Base-by-base conservation (phyloP, 768 basidiomycete species). In the Crucibulum laeve region DNA sequence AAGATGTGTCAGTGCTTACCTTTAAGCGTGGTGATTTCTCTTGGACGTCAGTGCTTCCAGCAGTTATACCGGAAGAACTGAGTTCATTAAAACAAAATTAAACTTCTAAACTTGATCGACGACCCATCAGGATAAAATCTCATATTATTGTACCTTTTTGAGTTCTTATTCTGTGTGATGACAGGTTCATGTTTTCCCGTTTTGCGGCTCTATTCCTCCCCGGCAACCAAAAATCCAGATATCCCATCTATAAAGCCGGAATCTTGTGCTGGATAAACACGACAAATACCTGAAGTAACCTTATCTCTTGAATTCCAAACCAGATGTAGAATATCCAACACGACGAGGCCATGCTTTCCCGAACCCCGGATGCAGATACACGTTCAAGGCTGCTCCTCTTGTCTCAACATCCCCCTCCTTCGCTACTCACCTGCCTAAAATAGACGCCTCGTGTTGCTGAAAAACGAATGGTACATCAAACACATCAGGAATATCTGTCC, bases 291-390 rank as follows among this genome's bases (percentile, higher is more conserved):
- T 39, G 39, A 47, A 54, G 53, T 62, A 71, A 67, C 68, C 75
- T 73, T 74, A 77, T 76, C 74, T 68, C 63, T 61, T 68, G 62
- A 59, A 62, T 70, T 71, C 74, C 75, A 68, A 73, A 60, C 76
- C 76, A 68, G 67, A 70, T 73, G 68, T 69, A 76, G 69, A 65
- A 74, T 64, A 59, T 59, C 64, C 60, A 70, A 76, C 78, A 80
- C 71, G 82, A 77, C 69, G 75, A 67, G 67, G 70, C 69, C 84
- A 80, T 79, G 82, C 76, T 69, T 68, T 74, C 72, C 75, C 77
- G 70, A 76, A 71, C 76, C 67, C 80, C 74, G 79, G 79, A 74
- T 71, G 69, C 73, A 70, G 67, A 64, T 76, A 73, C 80, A 82
- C 76, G 80, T 81, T 80, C 69, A 65, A 54, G 50, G 61, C 63